Evolutionary conservation across 2,329 filamentous ascomycete genomes (phyloP).

Genomic region (Delphinella strobiligena): DNA sequence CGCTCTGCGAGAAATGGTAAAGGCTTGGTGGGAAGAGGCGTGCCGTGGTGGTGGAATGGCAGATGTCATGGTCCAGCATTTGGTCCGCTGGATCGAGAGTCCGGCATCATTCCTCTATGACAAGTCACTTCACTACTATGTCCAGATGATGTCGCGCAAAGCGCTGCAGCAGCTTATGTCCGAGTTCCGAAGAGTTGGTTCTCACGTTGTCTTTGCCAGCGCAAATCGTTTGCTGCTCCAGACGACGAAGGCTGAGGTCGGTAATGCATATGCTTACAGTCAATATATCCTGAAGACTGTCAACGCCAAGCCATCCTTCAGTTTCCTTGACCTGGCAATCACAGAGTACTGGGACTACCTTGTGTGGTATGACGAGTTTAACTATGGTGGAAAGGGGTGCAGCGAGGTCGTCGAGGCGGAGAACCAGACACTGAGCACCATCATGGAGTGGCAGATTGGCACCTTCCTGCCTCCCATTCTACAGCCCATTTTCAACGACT

Average conservation of each 20-base stretch:
- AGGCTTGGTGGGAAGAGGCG: constrained; percentile 94
- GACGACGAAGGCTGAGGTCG: constrained; percentile 91
- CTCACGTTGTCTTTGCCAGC: constrained; percentile 89
- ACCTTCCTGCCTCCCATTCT: constrained; percentile 74
- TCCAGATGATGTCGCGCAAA: constrained; percentile 97
- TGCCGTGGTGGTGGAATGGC: constrained; percentile 66
- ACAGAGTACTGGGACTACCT: constrained; percentile 99
- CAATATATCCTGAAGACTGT: constrained; percentile 98
- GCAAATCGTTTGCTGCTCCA: constrained; percentile 82
- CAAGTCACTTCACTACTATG: constrained; percentile 85
- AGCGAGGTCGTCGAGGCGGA: constrained; percentile 65
- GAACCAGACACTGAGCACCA: constrained; percentile 69
- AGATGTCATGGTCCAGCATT: constrained; percentile 91
- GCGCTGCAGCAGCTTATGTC: constrained; percentile 95
- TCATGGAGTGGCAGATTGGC: constrained; percentile 98
- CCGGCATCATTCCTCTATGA: constrained; percentile 93
- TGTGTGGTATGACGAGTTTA: constrained; percentile 98
- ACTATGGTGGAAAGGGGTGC: constrained; percentile 92
- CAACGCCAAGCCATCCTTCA: constrained; percentile 86
- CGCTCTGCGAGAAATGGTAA: constrained; percentile 95
- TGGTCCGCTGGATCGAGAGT: constrained; percentile 94
- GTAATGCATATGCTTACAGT: constrained; percentile 91
- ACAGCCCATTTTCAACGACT: constrained; percentile 77
- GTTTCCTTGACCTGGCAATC: constrained; percentile 93
- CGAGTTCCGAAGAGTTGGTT: constrained; percentile 89